These are phyloP conservation scores for Antrodiella citrinella DNA, from an alignment of 768 basidiomycete species.

Conservation along the genomic window DNA sequence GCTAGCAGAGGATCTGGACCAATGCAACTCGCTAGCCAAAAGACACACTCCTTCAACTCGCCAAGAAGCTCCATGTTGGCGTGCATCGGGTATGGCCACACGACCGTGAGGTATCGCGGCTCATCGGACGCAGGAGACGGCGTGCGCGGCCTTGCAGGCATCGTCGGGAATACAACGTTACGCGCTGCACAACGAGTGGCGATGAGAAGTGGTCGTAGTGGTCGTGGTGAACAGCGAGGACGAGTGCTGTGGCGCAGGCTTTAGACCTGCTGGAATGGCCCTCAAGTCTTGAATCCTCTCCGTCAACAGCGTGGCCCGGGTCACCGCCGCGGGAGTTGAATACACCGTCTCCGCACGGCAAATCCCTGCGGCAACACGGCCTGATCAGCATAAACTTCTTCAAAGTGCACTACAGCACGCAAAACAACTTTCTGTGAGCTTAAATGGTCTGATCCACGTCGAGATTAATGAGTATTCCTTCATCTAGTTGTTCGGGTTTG, in stretches of 20 bases:
- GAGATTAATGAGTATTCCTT: too few species aligned
- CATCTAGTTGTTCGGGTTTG: too few species aligned
- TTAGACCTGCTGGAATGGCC: too few species aligned
- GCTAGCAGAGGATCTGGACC: constrained; percentile 27
- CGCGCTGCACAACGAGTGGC: neutral
- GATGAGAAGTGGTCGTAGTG: neutral
- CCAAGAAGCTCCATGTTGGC: constrained; percentile 32
- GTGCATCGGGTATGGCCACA: constrained; percentile 34
- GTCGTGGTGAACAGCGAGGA: neutral
- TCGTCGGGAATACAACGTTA: constrained; percentile 7
- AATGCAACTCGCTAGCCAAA: constrained; percentile 36
- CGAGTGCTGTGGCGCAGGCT: neutral
- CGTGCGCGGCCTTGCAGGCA: constrained; percentile 36
- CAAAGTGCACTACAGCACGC: too few species aligned
- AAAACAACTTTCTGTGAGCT: too few species aligned
- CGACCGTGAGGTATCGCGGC: constrained; percentile 36
- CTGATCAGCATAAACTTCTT: too few species aligned
- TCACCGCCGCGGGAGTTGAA: too few species aligned
- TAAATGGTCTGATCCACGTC: too few species aligned
- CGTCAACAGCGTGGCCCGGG: too few species aligned
- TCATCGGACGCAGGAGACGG: constrained; percentile 38
- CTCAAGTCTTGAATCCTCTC: too few species aligned
- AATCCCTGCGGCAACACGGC: too few species aligned
- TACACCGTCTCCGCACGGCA: too few species aligned
- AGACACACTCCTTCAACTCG: constrained; percentile 31